Evolutionary conservation across 2,329 filamentous ascomycete genomes (phyloP).

Genomic region (Hypomyces perniciosus): DNA sequence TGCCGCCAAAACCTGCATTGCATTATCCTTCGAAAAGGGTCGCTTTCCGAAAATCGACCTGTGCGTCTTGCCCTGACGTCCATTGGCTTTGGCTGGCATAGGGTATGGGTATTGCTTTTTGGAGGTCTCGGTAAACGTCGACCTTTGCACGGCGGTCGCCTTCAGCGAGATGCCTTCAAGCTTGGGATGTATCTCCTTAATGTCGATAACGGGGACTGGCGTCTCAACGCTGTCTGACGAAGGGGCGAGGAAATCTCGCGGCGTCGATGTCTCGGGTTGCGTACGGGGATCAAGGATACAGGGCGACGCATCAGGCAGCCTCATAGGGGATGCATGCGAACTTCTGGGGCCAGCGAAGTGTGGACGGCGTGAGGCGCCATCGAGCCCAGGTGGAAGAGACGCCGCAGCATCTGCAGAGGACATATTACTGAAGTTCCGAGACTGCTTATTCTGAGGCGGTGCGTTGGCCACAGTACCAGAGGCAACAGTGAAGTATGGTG

Average conservation of each 20-base stretch:
- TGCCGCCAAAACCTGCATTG: conserved; percentile 41
- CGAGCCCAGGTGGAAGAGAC: conserved; percentile 27
- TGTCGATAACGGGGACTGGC: conserved; percentile 43
- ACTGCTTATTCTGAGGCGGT: conserved; percentile 18
- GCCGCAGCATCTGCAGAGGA: not conserved
- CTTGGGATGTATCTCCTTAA: conserved; percentile 51
- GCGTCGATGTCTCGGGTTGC: conserved; percentile 31
- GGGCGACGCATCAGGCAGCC: conserved; percentile 30
- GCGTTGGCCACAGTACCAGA: conserved; percentile 15
- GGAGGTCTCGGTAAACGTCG: conserved; percentile 40
- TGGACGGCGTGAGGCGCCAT: conserved; percentile 30
- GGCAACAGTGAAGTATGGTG: conserved; percentile 16
- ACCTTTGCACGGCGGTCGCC: conserved; percentile 44
- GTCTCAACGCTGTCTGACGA: not conserved
- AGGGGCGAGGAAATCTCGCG: conserved; percentile 30
- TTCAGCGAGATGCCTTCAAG: conserved; percentile 56
- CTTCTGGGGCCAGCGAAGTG: conserved; percentile 26
- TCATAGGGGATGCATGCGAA: conserved; percentile 29
- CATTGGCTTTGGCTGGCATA: conserved; percentile 19
- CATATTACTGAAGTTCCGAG: not conserved
- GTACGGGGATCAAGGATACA: conserved; percentile 40
- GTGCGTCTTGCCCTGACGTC: conserved; percentile 7
- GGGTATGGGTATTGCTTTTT: conserved; percentile 25
- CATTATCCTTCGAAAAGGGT: conserved; percentile 34
- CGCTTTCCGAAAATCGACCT: conserved; percentile 19